phyloP scores from a whole-genome alignment of 192 early-diverging fungal species.

The Rhizophagus clarus region DNA sequence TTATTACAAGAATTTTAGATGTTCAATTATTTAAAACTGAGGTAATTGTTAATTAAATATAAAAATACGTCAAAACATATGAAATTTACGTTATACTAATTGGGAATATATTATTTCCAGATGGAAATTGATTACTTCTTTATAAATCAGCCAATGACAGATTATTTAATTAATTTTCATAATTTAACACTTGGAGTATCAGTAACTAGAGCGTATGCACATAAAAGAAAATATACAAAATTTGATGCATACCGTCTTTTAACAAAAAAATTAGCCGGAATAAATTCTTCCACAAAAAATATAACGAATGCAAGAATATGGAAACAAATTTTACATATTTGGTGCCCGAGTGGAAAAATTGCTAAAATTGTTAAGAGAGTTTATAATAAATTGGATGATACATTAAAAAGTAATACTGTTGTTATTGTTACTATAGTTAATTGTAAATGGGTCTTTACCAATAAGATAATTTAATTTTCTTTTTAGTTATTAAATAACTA shows the following conservation, averaged over 20 bases:
- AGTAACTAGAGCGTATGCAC: slow-evolving; percentile 52
- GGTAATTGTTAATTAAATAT: background rate
- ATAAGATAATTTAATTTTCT: background rate
- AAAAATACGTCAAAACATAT: background rate
- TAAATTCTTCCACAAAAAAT: slow-evolving; percentile 43
- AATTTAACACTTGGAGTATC: slow-evolving; percentile 44
- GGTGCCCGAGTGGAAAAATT: slow-evolving; percentile 47
- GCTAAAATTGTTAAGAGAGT: slow-evolving; percentile 42
- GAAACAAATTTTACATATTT: slow-evolving; percentile 56
- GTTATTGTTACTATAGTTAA: slow-evolving; percentile 43
- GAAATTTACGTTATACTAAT: background rate
- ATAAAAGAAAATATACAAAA: slow-evolving; percentile 39
- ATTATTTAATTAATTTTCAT: slow-evolving; percentile 45
- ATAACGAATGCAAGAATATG: slow-evolving; percentile 44
- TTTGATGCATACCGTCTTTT: slow-evolving; percentile 44
- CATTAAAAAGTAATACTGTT: slow-evolving; percentile 42
- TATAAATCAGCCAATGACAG: slow-evolving; percentile 49
- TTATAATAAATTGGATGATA: slow-evolving; percentile 35
- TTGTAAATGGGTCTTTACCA: slow-evolving; percentile 42
- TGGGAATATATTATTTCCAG: background rate
- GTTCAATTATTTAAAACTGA: slow-evolving; percentile 50
- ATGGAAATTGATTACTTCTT: slow-evolving; percentile 51
- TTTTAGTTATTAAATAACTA: no score
- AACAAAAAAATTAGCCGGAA: slow-evolving; percentile 45
- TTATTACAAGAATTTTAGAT: slow-evolving; percentile 47